These are phyloP conservation scores for Calocybe gangraenosa DNA, from an alignment of 768 basidiomycete genomes.

Conservation along the genomic window DNA sequence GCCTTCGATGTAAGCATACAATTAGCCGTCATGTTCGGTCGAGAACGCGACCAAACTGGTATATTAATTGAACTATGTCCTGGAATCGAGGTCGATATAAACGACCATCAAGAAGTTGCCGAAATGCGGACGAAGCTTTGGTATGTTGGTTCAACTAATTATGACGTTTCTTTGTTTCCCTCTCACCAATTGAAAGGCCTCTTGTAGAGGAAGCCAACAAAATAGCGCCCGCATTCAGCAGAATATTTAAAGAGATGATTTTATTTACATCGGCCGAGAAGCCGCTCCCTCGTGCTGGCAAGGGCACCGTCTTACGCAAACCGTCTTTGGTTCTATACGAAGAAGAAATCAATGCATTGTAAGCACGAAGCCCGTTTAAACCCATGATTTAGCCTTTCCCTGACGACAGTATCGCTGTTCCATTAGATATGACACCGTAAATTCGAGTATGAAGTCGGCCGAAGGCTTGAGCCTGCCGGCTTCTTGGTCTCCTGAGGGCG, in stretches of 20 bases:
- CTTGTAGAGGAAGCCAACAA: slow-evolving; percentile 39
- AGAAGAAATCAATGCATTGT: slow-evolving; percentile 36
- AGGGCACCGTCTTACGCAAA: slow-evolving; percentile 41
- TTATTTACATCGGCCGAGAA: slow-evolving; percentile 34
- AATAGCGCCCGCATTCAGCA: slow-evolving; percentile 33
- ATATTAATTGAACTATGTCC: slow-evolving; percentile 20
- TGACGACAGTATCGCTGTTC: not conserved
- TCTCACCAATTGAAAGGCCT: slow-evolving; percentile 26
- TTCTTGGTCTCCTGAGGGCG: slow-evolving; percentile 18
- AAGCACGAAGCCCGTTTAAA: slow-evolving; percentile 1
- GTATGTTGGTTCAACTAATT: slow-evolving; percentile 12
- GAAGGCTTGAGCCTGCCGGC: slow-evolving; percentile 20
- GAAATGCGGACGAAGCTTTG: slow-evolving; percentile 30
- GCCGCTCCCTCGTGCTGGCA: slow-evolving; percentile 40
- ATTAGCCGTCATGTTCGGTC: slow-evolving; percentile 35
- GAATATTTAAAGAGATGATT: slow-evolving; percentile 52
- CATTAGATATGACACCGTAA: slow-evolving; percentile 25
- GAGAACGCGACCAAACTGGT: slow-evolving; percentile 24
- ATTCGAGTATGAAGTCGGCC: slow-evolving; percentile 15
- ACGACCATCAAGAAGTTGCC: slow-evolving; percentile 12
- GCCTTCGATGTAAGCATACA: not conserved
- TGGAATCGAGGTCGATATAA: slow-evolving; percentile 17
- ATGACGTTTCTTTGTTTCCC: no score
- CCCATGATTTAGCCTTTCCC: not conserved
- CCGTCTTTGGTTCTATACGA: slow-evolving; percentile 34